phyloP scores from a whole-genome alignment of 768 basidiomycete species.

The Scleroderma citrinum region DNA sequence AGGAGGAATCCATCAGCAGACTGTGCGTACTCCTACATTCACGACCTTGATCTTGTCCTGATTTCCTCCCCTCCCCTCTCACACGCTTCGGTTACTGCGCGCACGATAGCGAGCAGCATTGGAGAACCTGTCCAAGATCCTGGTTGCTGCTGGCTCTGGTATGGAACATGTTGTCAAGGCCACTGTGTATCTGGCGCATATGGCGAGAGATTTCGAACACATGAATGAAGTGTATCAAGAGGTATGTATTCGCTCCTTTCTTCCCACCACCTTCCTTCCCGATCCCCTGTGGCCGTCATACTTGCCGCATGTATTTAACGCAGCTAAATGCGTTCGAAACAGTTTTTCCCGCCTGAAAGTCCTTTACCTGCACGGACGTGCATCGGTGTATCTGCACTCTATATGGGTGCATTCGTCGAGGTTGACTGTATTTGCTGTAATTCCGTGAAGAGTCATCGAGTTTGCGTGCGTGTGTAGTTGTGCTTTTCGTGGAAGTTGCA shows the following conservation, averaged over 20 bases:
- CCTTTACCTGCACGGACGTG: constrained; percentile 57
- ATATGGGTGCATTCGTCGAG: constrained; percentile 51
- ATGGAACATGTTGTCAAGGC: constrained; percentile 36
- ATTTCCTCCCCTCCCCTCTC: background rate
- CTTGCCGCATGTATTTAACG: too few species aligned
- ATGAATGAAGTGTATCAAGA: constrained; percentile 37
- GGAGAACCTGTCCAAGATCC: constrained; percentile 32
- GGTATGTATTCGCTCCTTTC: constrained; percentile 14
- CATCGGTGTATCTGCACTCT: constrained; percentile 49
- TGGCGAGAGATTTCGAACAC: constrained; percentile 30
- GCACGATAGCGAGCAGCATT: constrained; percentile 29
- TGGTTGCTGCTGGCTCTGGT: constrained; percentile 33
- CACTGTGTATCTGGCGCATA: constrained; percentile 34
- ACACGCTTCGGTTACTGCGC: background rate
- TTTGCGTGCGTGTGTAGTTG: too few species aligned
- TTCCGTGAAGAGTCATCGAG: too few species aligned
- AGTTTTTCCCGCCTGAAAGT: constrained; percentile 44
- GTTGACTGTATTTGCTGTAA: constrained; percentile 44
- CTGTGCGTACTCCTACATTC: constrained; percentile 21
- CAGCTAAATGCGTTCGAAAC: background rate
- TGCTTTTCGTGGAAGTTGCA: too few species aligned
- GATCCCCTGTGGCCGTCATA: too few species aligned
- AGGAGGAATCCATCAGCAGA: constrained; percentile 34
- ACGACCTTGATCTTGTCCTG: background rate
- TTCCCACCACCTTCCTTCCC: too few species aligned